A percentile compares a stretch with the other conserved stretches of the same genome.
Evolutionary conservation across 2,329 filamentous ascomycete genomes (phyloP).

Genomic region (Fusarium subtropicale): DNA sequence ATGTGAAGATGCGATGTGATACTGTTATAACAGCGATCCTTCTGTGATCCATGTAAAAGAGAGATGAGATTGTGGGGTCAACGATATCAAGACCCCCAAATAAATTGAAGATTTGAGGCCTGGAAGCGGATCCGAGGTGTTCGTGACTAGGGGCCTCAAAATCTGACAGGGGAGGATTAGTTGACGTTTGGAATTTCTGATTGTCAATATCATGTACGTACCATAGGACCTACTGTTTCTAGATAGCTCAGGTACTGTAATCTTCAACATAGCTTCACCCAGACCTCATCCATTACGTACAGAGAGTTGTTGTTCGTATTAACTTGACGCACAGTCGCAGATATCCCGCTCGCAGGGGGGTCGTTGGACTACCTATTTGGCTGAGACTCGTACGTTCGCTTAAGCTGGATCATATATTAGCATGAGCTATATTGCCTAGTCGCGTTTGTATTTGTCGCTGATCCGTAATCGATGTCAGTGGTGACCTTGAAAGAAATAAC

Average conservation of each 20-base stretch:
- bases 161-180: constrained; percentile 7
- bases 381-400: neutral
- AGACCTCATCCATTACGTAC: constrained; percentile 23
- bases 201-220: neutral
- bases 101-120: constrained; percentile 26
- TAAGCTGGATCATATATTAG: neutral
- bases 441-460: neutral
- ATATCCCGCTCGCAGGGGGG: neutral
- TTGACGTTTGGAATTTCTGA: neutral
- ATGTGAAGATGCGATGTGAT: constrained; percentile 4
- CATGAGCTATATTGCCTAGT: neutral
- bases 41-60: constrained; percentile 15
- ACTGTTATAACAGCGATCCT: constrained; percentile 4
- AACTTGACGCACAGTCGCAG: constrained; percentile 3
- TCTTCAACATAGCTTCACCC: neutral
- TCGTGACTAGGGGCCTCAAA: constrained; percentile 41
- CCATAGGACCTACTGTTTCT: neutral
- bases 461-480: neutral
- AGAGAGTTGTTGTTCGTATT: neutral
- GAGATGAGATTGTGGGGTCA: constrained; percentile 40
- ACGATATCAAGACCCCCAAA: constrained; percentile 25
- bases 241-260: neutral
- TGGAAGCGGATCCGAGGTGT: constrained; percentile 44
- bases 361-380: neutral
- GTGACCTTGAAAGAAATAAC: neutral